Conservation (phyloP, 2,329 filamentous ascomycete species). For the Verticillium nonalfalfae region DNA sequence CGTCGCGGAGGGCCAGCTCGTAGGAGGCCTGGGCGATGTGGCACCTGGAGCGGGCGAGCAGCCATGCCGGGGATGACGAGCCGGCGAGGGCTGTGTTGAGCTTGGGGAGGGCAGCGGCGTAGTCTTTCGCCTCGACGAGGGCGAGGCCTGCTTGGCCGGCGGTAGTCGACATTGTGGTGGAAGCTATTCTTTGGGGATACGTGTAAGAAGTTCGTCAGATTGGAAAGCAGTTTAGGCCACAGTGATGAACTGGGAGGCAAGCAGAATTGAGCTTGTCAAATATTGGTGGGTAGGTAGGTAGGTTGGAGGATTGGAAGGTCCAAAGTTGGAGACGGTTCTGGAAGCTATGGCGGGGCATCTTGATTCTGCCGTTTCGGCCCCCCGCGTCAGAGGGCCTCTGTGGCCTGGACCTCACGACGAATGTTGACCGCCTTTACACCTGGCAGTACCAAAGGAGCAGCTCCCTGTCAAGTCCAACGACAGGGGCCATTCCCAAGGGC, state of each 20-base stretch:
- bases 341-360: slow-evolving; percentile 23
- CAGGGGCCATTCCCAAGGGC: no score
- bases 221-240: no score
- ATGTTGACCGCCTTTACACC: not conserved
- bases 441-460: no score
- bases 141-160: slow-evolving; percentile 56
- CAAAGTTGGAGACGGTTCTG: slow-evolving; percentile 15
- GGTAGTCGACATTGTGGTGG: slow-evolving; percentile 40
- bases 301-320: not conserved
- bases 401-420: no score
- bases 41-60: slow-evolving; percentile 75
- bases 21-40: slow-evolving; percentile 59
- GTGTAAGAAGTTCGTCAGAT: no score
- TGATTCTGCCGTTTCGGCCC: not conserved
- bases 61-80: slow-evolving; percentile 67
- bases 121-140: slow-evolving; percentile 58
- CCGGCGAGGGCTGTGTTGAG: slow-evolving; percentile 62
- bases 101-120: slow-evolving; percentile 58
- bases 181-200: no score
- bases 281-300: no score
- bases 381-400: not conserved
- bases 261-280: no score
- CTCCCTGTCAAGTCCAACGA: no score
- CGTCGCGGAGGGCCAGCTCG: slow-evolving; percentile 61
- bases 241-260: no score